Base-by-base conservation (phyloP, 2,329 filamentous ascomycete species). In the Emmonsiellopsis sp. region DNA sequence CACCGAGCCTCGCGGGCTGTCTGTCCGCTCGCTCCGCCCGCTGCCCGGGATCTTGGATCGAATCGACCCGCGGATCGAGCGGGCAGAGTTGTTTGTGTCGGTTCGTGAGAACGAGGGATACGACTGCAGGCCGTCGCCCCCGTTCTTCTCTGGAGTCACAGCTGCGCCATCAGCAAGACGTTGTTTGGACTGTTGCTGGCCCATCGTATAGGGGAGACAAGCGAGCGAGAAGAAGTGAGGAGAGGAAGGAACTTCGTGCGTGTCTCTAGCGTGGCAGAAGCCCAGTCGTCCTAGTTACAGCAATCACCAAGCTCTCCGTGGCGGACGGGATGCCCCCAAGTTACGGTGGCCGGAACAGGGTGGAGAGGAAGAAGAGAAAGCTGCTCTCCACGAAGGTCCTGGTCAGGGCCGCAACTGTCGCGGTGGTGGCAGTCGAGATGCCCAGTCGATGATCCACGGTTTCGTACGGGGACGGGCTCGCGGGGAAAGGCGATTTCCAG, bases 31-130 rank as follows among this genome's bases (percentile, higher is more conserved):
- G 61, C 61, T 67, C 65, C 68, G 65, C 7, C 68, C 57, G 57
- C 53, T 51, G 5, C 57, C 87, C 2, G 87, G 89, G 56, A 95
- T 96, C 73, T 96, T 96, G 57, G 89, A 94, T 56, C 89, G 82
- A 61, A 97, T 80, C 7, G 81, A 81, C 40, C 84, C 86, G 61
- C 88, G 83, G 70, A 96, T 84, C 4, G 91, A 96, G 59, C 90
- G 86, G 34, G 86, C 83, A 6, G 90, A 96, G 60, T 95, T 91
- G 69, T 91, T 92, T 31, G 92, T 97, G 67, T 97, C 92, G 54
- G 90, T 89, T 68, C 87, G 86, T 73, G 85, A 87, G 68, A 97
- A 92, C 31, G 92, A 95, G 31, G 91, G 92, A 70, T 93, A 95
- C 32, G 89, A 87, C 70, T 89, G 86, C 55, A 96, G 76, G 57